Evolutionary conservation across 2,329 filamentous ascomycete species (phyloP), one percentile per base, ranked within the genome.

Genomic region (Xylariales sp.): DNA sequence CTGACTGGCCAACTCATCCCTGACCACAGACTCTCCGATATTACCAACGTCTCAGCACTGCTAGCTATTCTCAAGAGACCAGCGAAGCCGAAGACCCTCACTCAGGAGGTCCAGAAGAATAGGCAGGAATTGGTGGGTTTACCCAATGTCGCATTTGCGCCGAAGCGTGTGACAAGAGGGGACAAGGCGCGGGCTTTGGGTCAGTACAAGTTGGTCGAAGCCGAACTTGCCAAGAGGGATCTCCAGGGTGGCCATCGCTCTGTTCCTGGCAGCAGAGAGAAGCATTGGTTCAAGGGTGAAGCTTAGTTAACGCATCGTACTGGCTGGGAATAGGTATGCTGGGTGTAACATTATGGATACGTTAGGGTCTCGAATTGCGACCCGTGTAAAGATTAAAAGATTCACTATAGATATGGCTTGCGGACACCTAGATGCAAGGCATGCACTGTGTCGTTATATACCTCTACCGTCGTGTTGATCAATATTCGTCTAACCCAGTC

Each of bases 191-290:
- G 76, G 52, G 72, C 77, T 36, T 60, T 86, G 31, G 88, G 88
- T 20, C 73, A 86, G 54, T 86, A 84, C 78, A 93, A 93, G 77
- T 62, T 89, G 37, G 87, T 91, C 55, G 76, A 86, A 60, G 69
- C 81, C 55, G 84, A 88, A 63, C 68, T 91, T 48, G 65, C 65
- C 55, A 72, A 76, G 58, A 70, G 82, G 42, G 75, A 74, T 12
- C 60, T 90, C 6, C 64, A 79, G 12, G 68, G 66, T 3, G 78
- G 77, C 3, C 65, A 66, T 35, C 61, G 58, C 7, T 59, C 60
- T 6, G 49, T 62, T 35, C 50, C 57, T 11, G 65, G 62, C 56
- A 65, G 65, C 48, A 67, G 57, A 55, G 70, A 75, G 58, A 53
- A 61, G 40, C 50, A 60, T n/a, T 69, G 68, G 58, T 47, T 73